Percentiles rank a stretch among this genome's conserved stretches.
phyloP scores from a whole-genome alignment of 352 stramenopile species.

The Globisporangium acanthophoron region DNA sequence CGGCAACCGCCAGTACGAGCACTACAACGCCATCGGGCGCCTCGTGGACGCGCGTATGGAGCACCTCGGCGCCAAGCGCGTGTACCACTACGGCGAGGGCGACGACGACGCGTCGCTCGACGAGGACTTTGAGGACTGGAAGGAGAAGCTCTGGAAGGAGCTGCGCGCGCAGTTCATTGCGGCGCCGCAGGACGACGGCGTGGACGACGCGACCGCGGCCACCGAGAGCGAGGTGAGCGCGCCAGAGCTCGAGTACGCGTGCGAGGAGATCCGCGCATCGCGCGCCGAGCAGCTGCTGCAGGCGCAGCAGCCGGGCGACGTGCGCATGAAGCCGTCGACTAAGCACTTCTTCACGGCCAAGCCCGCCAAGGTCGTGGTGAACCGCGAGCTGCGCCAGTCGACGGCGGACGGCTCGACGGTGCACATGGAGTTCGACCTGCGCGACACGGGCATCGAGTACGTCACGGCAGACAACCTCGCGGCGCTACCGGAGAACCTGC shows the following conservation, averaged over 20 bases:
- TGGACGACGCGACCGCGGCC: neutral
- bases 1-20: slow-evolving; percentile 97
- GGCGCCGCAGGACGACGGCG: slow-evolving; percentile 16
- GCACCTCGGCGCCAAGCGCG: slow-evolving; percentile 70
- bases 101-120: slow-evolving; percentile 96
- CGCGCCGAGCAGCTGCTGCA: slow-evolving; percentile 12
- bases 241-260: slow-evolving; percentile 58
- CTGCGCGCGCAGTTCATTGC: slow-evolving; percentile 61
- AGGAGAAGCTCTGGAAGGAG: slow-evolving; percentile 89
- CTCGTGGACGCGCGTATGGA: slow-evolving; percentile 87
- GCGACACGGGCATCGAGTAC: slow-evolving; percentile 83
- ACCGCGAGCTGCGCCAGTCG: slow-evolving; percentile 86
- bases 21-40: slow-evolving; percentile 97
- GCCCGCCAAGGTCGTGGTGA: slow-evolving; percentile 81
- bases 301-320: slow-evolving; percentile 7
- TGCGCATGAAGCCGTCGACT: slow-evolving; percentile 71
- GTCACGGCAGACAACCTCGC: slow-evolving; percentile 93
- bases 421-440: slow-evolving; percentile 89
- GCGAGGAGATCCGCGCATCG: slow-evolving; percentile 33
- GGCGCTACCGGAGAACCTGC: slow-evolving; percentile 89
- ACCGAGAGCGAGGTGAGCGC: slow-evolving; percentile 18
- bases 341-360: slow-evolving; percentile 90
- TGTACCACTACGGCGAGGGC: slow-evolving; percentile 91
- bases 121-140: slow-evolving; percentile 93
- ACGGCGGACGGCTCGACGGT: slow-evolving; percentile 78